Evolutionary conservation across 805 yeast species (phyloP).

Genomic region (Candida ovalis): DNA sequence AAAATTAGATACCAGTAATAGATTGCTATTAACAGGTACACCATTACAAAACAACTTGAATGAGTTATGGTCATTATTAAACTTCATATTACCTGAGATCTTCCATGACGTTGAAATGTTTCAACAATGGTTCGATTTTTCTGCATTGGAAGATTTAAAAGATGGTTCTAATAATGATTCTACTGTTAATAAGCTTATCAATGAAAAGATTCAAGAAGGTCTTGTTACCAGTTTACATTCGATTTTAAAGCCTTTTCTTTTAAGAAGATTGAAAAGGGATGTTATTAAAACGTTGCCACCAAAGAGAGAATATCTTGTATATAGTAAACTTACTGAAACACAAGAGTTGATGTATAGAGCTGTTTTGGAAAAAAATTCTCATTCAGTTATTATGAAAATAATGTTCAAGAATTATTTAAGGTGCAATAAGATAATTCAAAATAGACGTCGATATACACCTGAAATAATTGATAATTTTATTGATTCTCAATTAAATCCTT

Average conservation of each 20-base stretch:
- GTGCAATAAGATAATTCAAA: constrained; percentile 31
- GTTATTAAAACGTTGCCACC: constrained; percentile 75
- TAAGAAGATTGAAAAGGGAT: constrained; percentile 75
- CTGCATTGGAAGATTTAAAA: constrained; percentile 45
- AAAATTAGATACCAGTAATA: constrained; percentile 59
- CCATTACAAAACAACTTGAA: constrained; percentile 89
- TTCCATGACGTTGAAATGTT: constrained; percentile 86
- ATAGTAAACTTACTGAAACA: constrained; percentile 57
- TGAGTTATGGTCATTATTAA: constrained; percentile 89
- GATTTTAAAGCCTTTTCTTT: constrained; percentile 80
- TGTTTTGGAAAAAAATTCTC: constrained; percentile 44
- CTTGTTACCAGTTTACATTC: constrained; percentile 78
- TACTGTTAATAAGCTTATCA: constrained; percentile 49
- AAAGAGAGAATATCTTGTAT: constrained; percentile 83
- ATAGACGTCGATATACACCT: constrained; percentile 13
- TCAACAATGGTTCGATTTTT: constrained; percentile 92
- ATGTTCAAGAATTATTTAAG: constrained; percentile 49
- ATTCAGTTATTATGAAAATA: constrained; percentile 40
- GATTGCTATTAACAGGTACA: constrained; percentile 89
- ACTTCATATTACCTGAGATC: constrained; percentile 88
- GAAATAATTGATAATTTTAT: constrained; percentile 41
- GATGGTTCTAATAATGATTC: constrained; percentile 31
- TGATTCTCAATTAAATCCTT: constrained; percentile 17
- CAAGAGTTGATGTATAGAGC: constrained; percentile 53
- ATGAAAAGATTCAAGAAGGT: constrained; percentile 52